Evolutionary conservation across 257 asterid species (phyloP), one percentile per base, ranked within the genome.

Genomic region (Solanum tarapatanum): DNA sequence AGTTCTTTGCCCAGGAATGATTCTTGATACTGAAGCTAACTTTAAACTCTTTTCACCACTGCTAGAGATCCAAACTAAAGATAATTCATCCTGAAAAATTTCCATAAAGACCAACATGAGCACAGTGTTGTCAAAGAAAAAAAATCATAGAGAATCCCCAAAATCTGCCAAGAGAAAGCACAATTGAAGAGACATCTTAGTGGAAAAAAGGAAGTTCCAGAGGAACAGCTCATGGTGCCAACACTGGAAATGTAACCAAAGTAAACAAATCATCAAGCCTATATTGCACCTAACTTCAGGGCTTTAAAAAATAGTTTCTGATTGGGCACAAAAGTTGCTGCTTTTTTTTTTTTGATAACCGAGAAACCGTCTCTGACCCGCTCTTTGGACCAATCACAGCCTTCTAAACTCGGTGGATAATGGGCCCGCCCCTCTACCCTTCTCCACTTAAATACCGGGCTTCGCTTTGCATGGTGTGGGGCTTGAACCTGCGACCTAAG

Each of bases 1-100:
- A 87, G 99, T 96, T 94, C 99, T 95, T 93, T 96, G 98, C 91
- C 99, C 98, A 43, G 98, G 97, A 88, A 95, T 89, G 89, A 96
- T 93, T 90, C 96, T 94, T 68, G 97, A 91, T 75, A 94, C 95
- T 32, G 94, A 88, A 88, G 98, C 95, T 88, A 96, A 89, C 93
- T 94, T 96, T 93, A 96, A 94, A 89, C 66, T 94, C 90, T 94
- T 94, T 89, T 96, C 98, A 60, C 98, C 99, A 8, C 92, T 90
- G 91, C 92, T 93, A 86, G 98, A 96, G 92, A 95, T 92, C 98
- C 98, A 96, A 91, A 94, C 91, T 89, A 94, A 89, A 91, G 96
- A 91, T 83, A 94, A 89, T 91, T 91, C 98, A 45, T 96, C 98
- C 97, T 96, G 93, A 75, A 84, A 66, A 23, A 11, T 66, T 68